A percentile compares a stretch with the other conserved stretches of the same genome.
phyloP scores from a whole-genome alignment of 2,329 filamentous ascomycete species.

The Setomelanomma holmii region DNA sequence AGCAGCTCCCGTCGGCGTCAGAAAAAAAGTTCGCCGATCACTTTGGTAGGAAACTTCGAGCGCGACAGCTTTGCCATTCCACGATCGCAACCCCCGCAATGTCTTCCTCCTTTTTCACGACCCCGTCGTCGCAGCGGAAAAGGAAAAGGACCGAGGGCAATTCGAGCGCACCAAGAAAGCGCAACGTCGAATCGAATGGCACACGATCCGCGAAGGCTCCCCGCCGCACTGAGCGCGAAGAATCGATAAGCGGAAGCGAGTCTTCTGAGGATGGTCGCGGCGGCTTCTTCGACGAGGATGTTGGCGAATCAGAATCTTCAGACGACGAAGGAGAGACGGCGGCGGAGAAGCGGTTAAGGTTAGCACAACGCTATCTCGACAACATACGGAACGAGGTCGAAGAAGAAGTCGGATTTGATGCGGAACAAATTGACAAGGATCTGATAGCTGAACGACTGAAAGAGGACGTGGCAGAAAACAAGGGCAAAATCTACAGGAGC shows the following conservation, averaged over 20 bases:
- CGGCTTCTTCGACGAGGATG: constrained; percentile 45
- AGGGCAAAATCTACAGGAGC: constrained; percentile 85
- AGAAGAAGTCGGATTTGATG: constrained; percentile 87
- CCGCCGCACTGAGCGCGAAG: constrained; percentile 65
- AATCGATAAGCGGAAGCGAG: constrained; percentile 88
- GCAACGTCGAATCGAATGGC: constrained; percentile 57
- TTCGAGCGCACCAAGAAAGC: constrained; percentile 66
- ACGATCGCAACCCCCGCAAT: constrained; percentile 24
- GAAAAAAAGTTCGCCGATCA: constrained; percentile 42
- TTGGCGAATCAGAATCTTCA: constrained; percentile 61
- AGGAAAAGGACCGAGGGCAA: constrained; percentile 70
- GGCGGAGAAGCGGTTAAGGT: constrained; percentile 81
- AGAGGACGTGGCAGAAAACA: constrained; percentile 90
- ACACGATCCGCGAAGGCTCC: constrained; percentile 52
- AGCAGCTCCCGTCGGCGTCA: constrained; percentile 25
- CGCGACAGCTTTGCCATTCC: constrained; percentile 13
- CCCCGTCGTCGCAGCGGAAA: constrained; percentile 87
- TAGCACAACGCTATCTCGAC: constrained; percentile 92
- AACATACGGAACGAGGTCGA: constrained; percentile 79
- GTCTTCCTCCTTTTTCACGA: constrained; percentile 95
- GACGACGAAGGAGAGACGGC: constrained; percentile 87
- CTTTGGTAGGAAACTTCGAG: constrained; percentile 21
- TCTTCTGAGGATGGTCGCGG: constrained; percentile 67
- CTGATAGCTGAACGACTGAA: constrained; percentile 84
- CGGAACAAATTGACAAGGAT: constrained; percentile 90